phyloP scores from a whole-genome alignment of 2,329 filamentous ascomycete genomes.

The Neodidymelliopsis sp. region DNA sequence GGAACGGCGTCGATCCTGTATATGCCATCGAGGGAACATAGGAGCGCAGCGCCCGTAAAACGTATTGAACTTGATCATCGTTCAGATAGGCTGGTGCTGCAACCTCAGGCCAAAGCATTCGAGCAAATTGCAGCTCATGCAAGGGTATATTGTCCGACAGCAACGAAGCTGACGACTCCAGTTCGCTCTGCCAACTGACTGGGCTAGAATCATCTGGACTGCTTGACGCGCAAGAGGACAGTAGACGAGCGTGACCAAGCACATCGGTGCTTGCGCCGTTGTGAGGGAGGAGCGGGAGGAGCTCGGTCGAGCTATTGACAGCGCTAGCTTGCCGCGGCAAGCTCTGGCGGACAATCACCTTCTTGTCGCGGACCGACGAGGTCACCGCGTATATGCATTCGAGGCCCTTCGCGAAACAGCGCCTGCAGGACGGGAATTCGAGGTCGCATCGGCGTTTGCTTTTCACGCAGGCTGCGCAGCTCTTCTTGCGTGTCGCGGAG shows the following conservation, averaged over 20 bases:
- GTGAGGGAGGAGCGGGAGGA: constrained; percentile 6
- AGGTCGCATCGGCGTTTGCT: constrained; percentile 42
- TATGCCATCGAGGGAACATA: constrained; percentile 34
- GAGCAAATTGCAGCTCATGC: background rate
- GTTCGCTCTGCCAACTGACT: constrained; percentile 20
- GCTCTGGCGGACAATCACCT: constrained; percentile 35
- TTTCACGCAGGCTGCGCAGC: constrained; percentile 40
- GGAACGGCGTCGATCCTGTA: constrained; percentile 31
- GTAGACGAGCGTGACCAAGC: background rate
- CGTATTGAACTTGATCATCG: constrained; percentile 22
- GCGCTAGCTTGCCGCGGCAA: constrained; percentile 20
- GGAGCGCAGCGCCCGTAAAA: constrained; percentile 23
- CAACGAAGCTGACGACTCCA: constrained; percentile 1
- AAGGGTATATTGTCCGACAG: constrained; percentile 1
- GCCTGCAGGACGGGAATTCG: constrained; percentile 38
- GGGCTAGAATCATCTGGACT: constrained; percentile 19
- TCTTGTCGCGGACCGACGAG: constrained; percentile 30
- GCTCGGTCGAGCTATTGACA: constrained; percentile 4
- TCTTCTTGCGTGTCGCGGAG: constrained; percentile 41
- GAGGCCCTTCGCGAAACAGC: constrained; percentile 37
- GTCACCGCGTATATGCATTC: constrained; percentile 35
- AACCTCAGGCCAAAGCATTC: constrained; percentile 2
- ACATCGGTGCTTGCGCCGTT: constrained; percentile 11
- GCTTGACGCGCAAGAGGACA: constrained; percentile 11
- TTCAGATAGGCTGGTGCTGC: constrained; percentile 23